Evolutionary conservation across 495 filamentous ascomycete species (phyloP).

Genomic region (Penicillium samsonianum): DNA sequence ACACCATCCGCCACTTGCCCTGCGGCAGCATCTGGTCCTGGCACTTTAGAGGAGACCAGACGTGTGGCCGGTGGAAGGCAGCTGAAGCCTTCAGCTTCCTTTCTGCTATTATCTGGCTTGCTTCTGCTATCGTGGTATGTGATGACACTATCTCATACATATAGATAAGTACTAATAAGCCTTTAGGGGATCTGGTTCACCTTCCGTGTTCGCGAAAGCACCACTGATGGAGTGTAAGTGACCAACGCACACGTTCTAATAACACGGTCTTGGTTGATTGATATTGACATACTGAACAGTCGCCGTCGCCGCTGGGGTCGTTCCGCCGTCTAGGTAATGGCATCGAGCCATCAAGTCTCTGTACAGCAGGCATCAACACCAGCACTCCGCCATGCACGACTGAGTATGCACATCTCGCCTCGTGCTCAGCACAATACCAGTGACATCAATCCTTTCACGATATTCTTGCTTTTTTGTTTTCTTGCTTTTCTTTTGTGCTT

Average conservation of each 20-base stretch:
- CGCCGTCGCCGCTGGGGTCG: conserved; percentile 28
- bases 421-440: neutral
- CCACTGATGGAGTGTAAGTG: conserved; percentile 10
- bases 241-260: neutral
- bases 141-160: neutral
- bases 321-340: conserved; percentile 10
- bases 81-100: conserved; percentile 67
- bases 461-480: conserved; percentile 2
- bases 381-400: neutral
- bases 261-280: neutral
- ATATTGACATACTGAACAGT: conserved; percentile 13
- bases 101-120: conserved; percentile 67
- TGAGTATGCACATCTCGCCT: neutral
- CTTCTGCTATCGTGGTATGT: conserved; percentile 55
- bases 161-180: neutral
- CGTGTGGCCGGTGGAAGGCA: conserved; percentile 65
- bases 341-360: neutral
- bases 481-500: conserved; percentile 19
- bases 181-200: conserved; percentile 46
- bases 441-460: conserved; percentile 13
- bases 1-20: conserved; percentile 47
- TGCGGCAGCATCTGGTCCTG: conserved; percentile 60
- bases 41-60: conserved; percentile 39
- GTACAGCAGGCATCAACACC: neutral
- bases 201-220: conserved; percentile 29